Conservation (phyloP, 345 rosid genomes). For the Camelina hispida region DNA sequence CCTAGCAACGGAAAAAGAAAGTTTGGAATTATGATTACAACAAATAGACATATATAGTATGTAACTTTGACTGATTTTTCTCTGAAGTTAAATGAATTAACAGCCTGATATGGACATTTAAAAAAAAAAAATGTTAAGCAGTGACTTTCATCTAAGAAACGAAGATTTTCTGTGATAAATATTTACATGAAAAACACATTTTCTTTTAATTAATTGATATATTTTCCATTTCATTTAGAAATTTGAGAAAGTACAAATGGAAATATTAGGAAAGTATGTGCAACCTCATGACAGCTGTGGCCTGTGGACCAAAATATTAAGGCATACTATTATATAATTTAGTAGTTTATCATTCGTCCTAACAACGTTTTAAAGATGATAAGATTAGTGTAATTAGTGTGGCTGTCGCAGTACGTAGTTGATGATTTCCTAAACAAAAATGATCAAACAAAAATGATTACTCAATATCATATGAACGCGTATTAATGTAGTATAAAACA, state of each 20-base stretch:
- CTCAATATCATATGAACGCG: not conserved
- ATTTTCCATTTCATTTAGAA: not conserved
- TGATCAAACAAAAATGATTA: not conserved
- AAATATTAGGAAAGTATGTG: not conserved
- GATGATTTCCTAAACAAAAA: conserved; percentile 1
- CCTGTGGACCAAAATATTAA: conserved; percentile 15
- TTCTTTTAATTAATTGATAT: too few species aligned
- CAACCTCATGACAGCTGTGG: conserved; percentile 17
- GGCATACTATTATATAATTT: not conserved
- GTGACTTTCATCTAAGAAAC: not conserved
- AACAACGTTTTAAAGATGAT: not conserved
- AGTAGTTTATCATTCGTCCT: not conserved
- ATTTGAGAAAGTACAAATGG: not conserved
- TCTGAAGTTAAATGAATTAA: not conserved
- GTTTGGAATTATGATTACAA: not conserved
- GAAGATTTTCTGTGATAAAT: not conserved
- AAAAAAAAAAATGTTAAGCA: not conserved
- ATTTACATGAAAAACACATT: not conserved
- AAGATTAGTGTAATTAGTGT: conserved; percentile 10
- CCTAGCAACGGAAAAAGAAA: conserved; percentile 10
- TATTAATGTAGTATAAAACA: not conserved
- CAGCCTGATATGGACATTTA: not conserved
- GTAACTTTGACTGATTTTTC: not conserved
- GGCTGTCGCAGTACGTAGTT: not conserved
- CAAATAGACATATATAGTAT: not conserved